Base-by-base conservation (phyloP, 176 grass and related monocot genomes). In the Aegilops speltoides region DNA sequence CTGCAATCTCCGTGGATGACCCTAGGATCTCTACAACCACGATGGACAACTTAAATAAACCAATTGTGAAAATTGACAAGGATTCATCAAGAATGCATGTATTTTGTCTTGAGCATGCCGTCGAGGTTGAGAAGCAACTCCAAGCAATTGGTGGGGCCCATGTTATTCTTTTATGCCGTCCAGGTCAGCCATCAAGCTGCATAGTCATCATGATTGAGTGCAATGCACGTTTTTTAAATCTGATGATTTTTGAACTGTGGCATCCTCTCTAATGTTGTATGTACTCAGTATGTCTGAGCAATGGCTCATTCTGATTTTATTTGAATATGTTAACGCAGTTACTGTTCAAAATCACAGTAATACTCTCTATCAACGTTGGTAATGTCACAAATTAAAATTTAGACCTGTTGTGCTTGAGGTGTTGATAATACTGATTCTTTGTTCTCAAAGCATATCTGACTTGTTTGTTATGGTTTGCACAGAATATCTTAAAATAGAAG, bases 11-110 rank as follows among this genome's bases (percentile, higher is more conserved):
- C 84, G 43, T 86, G 78, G 71, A 37, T 72, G 82, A 66, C 45
- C 66, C 84, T 54, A 87, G 34, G 69, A 70, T 36, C 63, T 84
- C 82, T 82, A 52, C 40, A 50, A 23, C 72, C 46, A 77, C 17
- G 41, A n/a, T 79, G 37, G 67, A 85, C 11, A 80, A 70, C 13
- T 91, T 86, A 65, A 73, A 40, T 71, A 34, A 69, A 88, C 69
- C 63, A 1, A 62, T 73, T 11, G 60, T 92, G 84, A 77, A 90
- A 63, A 88, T 85, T 85, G 94, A 97, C 69, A 99, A 93, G 80
- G 94, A 99, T 96, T 97, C 92, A 77, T 94, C 94, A 54, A 91
- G 94, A 85, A 90, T 99, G 94, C 97, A 99, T 93, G 90, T 91
- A 68, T 99, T 99, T 76, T 99, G 97, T 87, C 97, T 99, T 79